A percentile compares a stretch with the other conserved stretches of the same genome.
Evolutionary conservation across 495 filamentous ascomycete species (phyloP).

Genomic region (Sporormia fimetaria): DNA sequence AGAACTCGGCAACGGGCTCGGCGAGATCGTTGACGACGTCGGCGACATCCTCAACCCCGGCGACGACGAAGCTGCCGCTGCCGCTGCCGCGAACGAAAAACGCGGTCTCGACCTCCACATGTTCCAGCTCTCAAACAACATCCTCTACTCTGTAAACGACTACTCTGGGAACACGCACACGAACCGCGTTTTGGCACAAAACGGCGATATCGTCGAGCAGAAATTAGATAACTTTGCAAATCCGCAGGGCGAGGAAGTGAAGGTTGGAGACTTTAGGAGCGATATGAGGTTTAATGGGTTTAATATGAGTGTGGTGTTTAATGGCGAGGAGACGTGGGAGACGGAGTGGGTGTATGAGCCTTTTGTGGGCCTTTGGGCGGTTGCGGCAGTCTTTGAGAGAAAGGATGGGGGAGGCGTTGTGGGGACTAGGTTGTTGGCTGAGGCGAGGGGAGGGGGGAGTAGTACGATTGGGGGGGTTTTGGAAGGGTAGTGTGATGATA

Average conservation of each 20-base stretch:
- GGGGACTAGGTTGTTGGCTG: conserved; percentile 40
- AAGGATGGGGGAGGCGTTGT: conserved; percentile 35
- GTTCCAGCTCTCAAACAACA: conserved; percentile 37
- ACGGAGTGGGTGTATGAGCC: conserved; percentile 43
- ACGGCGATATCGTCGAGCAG: conserved; percentile 42
- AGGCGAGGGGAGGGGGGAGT: conserved; percentile 40
- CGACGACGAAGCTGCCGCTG: conserved; percentile 3
- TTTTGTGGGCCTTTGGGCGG: conserved; percentile 39
- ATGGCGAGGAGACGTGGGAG: conserved; percentile 36
- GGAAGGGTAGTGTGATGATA: background rate
- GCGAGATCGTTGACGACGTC: conserved; percentile 38
- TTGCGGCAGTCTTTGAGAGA: conserved; percentile 40
- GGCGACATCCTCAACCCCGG: conserved; percentile 26
- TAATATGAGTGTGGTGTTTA: conserved; percentile 36
- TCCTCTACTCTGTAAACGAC: conserved; percentile 47
- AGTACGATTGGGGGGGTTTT: conserved; percentile 33
- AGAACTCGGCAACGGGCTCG: conserved; percentile 39
- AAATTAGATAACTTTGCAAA: conserved; percentile 44
- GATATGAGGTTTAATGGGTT: conserved; percentile 46
- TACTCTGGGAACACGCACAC: conserved; percentile 44
- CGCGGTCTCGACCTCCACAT: conserved; percentile 12
- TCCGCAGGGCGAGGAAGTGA: conserved; percentile 31
- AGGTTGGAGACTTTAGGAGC: conserved; percentile 37
- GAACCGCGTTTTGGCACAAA: conserved; percentile 44
- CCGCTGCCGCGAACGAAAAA: conserved; percentile 1